phyloP scores from a whole-genome alignment of 2,329 filamentous ascomycete genomes.

The Colletotrichum chlorophyti region DNA sequence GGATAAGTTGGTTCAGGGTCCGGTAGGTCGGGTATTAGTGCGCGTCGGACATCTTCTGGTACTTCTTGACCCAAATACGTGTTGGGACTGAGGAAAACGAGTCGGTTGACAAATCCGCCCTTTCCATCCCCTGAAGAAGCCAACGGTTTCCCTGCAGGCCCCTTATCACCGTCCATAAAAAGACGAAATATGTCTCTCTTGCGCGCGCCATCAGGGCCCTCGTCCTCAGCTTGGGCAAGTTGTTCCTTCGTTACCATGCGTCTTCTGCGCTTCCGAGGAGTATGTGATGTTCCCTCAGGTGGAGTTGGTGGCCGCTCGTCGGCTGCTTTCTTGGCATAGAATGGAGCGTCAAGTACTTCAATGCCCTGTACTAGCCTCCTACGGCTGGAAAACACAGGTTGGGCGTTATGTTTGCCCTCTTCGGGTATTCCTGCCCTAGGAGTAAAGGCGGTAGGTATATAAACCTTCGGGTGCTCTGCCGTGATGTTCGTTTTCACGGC shows the following conservation, averaged over 20 bases:
- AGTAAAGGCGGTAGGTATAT: constrained; percentile 46
- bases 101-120: background rate
- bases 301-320: constrained; percentile 13
- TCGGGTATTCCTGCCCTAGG: constrained; percentile 33
- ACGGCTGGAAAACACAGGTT: constrained; percentile 30
- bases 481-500: constrained; percentile 53
- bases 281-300: constrained; percentile 1
- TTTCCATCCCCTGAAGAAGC: background rate
- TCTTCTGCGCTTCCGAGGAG: constrained; percentile 19
- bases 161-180: constrained; percentile 12
- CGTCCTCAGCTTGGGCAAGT: constrained; percentile 15
- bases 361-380: constrained; percentile 48
- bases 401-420: constrained; percentile 24
- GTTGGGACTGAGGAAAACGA: constrained; percentile 49
- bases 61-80: constrained; percentile 43
- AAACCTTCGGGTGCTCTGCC: constrained; percentile 49
- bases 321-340: constrained; percentile 45
- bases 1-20: constrained; percentile 9
- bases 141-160: background rate
- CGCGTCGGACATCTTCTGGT: constrained; percentile 9
- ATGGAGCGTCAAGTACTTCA: constrained; percentile 56
- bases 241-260: constrained; percentile 23
- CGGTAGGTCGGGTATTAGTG: background rate
- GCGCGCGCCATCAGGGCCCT: constrained; percentile 11
- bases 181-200: constrained; percentile 23